phyloP scores from a whole-genome alignment of 805 yeast species.

The Geotrichum ghanense region DNA sequence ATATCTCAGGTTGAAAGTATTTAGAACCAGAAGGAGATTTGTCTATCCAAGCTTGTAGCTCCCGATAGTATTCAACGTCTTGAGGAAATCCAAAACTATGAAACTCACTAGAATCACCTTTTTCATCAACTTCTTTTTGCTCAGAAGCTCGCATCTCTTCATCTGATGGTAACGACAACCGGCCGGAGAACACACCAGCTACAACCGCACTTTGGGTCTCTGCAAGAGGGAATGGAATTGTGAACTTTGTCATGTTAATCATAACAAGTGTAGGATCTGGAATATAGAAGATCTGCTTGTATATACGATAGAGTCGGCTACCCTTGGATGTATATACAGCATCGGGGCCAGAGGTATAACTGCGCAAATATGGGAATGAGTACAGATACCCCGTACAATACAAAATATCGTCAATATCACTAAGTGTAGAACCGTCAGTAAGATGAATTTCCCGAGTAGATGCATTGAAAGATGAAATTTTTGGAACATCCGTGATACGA shows the following conservation, averaged over 20 bases:
- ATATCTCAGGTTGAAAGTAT: constrained; percentile 40
- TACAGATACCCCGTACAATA: constrained; percentile 71
- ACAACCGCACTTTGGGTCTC: constrained; percentile 56
- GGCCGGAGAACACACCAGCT: constrained; percentile 49
- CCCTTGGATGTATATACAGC: constrained; percentile 36
- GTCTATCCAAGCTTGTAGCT: constrained; percentile 27
- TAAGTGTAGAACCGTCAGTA: constrained; percentile 35
- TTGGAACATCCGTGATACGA: constrained; percentile 32
- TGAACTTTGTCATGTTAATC: constrained; percentile 39
- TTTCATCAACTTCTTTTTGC: constrained; percentile 25
- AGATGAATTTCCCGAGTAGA: constrained; percentile 32
- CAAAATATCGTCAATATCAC: constrained; percentile 43
- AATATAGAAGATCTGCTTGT: constrained; percentile 47
- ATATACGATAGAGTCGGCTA: constrained; percentile 37
- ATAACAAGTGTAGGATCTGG: constrained; percentile 54
- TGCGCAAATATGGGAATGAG: constrained; percentile 49
- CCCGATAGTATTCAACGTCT: constrained; percentile 48
- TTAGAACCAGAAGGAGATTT: constrained; percentile 17
- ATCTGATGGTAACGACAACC: constrained; percentile 37
- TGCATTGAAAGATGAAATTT: constrained; percentile 31
- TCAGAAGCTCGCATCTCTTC: constrained; percentile 38
- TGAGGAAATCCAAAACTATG: constrained; percentile 45
- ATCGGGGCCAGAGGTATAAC: constrained; percentile 10
- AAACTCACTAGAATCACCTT: constrained; percentile 38
- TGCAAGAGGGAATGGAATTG: constrained; percentile 24